These are phyloP conservation scores for Amanita jacksonii DNA, from an alignment of 768 basidiomycete genomes.

Conservation along the genomic window DNA sequence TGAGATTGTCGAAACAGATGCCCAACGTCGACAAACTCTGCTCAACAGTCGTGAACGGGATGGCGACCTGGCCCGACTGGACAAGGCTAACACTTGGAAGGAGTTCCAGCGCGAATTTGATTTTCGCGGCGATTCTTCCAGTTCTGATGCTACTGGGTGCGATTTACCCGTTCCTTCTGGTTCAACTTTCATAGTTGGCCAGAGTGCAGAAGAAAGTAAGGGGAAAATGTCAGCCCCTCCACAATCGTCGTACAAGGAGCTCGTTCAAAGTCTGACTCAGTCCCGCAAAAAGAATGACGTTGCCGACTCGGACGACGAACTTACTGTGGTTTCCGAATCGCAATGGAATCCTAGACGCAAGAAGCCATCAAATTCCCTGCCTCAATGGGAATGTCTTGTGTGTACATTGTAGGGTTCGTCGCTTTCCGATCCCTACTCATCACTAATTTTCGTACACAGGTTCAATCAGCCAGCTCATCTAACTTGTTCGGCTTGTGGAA, in stretches of 20 bases:
- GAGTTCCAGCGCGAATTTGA: constrained; percentile 45
- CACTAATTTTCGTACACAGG: constrained; percentile 29
- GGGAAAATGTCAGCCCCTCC: neutral
- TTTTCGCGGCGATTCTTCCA: constrained; percentile 19
- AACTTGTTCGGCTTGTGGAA: constrained; percentile 54
- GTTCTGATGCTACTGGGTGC: constrained; percentile 12
- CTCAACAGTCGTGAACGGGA: constrained; percentile 33
- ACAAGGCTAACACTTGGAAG: constrained; percentile 24
- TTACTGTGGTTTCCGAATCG: constrained; percentile 9
- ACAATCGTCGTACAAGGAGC: constrained; percentile 6
- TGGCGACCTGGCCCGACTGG: constrained; percentile 28
- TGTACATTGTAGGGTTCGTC: constrained; percentile 51
- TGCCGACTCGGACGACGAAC: constrained; percentile 9
- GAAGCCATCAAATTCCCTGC: neutral
- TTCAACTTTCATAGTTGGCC: constrained; percentile 20
- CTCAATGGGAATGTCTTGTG: constrained; percentile 42
- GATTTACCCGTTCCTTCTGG: constrained; percentile 24
- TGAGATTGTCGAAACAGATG: constrained; percentile 31
- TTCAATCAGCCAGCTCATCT: constrained; percentile 43
- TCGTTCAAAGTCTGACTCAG: constrained; percentile 35
- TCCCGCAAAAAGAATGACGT: constrained; percentile 33
- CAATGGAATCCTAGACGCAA: neutral
- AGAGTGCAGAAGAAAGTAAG: constrained; percentile 9
- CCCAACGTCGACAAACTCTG: constrained; percentile 42
- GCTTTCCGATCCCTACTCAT: constrained; percentile 8